phyloP scores from a whole-genome alignment of 352 stramenopile genomes.

The Phytophthora ramorum region DNA sequence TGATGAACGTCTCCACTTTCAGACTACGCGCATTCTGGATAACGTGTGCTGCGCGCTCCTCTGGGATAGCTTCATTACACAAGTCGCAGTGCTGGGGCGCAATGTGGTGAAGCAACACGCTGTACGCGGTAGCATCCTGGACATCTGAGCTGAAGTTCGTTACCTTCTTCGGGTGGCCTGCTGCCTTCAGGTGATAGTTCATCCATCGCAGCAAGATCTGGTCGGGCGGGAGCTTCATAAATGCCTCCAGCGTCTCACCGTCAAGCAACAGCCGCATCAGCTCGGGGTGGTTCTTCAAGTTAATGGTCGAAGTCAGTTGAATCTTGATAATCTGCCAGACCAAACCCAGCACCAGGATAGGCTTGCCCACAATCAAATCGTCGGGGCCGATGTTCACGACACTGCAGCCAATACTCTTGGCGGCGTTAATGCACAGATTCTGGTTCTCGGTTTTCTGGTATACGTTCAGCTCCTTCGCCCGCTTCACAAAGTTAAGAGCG shows the following conservation, averaged over 20 bases:
- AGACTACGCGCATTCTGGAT: conserved; percentile 87
- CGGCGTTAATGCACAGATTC: conserved; percentile 94
- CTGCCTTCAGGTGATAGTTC: conserved; percentile 92
- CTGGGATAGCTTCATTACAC: conserved; percentile 53
- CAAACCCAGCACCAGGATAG: conserved; percentile 91
- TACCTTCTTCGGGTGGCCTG: conserved; percentile 72
- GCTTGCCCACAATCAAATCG: conserved; percentile 84
- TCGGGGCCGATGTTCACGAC: conserved; percentile 93
- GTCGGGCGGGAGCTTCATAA: conserved; percentile 92
- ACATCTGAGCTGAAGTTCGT: conserved; percentile 86
- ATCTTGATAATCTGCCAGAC: conserved; percentile 96
- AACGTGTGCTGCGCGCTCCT: conserved; percentile 80
- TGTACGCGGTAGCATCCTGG: conserved; percentile 88
- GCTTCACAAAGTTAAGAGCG: conserved; percentile 86
- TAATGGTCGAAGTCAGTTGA: conserved; percentile 92
- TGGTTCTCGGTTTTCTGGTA: conserved; percentile 92
- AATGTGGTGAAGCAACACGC: conserved; percentile 89
- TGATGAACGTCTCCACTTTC: conserved; percentile 92
- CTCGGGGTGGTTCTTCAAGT: conserved; percentile 93
- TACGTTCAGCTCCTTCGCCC: conserved; percentile 82
- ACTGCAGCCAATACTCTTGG: conserved; percentile 93
- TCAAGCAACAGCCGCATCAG: conserved; percentile 87
- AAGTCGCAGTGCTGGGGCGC: conserved; percentile 75
- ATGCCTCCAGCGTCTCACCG: conserved; percentile 88
- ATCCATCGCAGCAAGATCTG: conserved; percentile 94